Conservation (phyloP, 805 yeast species). For the Saccharomyces eubayanus region DNA sequence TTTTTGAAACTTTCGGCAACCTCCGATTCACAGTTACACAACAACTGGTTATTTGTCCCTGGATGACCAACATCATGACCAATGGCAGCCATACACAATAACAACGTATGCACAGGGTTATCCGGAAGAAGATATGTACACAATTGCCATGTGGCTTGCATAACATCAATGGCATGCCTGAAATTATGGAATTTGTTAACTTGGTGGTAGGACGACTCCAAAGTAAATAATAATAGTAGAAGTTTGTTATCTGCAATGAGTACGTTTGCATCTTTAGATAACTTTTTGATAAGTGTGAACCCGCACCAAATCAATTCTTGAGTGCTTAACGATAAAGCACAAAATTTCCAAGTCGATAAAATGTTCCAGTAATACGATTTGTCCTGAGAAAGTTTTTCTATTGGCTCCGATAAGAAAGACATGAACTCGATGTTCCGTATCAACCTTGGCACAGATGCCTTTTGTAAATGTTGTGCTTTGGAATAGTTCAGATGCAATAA, state of each 20-base stretch:
- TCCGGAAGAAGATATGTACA: conserved; percentile 14
- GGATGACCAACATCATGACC: conserved; percentile 98
- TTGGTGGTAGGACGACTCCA: conserved; percentile 71
- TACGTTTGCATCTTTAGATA: conserved; percentile 12
- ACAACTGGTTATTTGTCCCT: conserved; percentile 77
- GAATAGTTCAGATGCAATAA: conserved; percentile 15
- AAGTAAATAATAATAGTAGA: conserved; percentile 51
- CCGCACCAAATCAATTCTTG: conserved; percentile 25
- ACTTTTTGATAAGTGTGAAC: conserved; percentile 16
- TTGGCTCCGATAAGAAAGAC: conserved; percentile 1
- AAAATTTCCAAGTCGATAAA: conserved; percentile 25
- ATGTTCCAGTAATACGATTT: conserved; percentile 12
- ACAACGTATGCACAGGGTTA: conserved; percentile 41
- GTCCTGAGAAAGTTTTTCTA: conserved; percentile 6
- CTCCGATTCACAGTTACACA: conserved; percentile 52
- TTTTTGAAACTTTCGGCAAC: conserved; percentile 54
- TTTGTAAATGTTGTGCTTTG: not conserved
- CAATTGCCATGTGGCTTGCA: conserved; percentile 78
- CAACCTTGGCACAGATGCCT: conserved; percentile 11
- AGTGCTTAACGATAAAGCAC: conserved; percentile 21
- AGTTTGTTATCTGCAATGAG: conserved; percentile 38
- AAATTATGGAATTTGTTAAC: conserved; percentile 92
- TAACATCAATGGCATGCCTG: conserved; percentile 90
- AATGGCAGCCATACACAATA: conserved; percentile 68
- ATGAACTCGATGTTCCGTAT: conserved; percentile 16